A percentile compares a stretch with the other conserved stretches of the same genome.
Conservation (phyloP, 768 basidiomycete genomes). For the Xerocomus brunneocitrinus region DNA sequence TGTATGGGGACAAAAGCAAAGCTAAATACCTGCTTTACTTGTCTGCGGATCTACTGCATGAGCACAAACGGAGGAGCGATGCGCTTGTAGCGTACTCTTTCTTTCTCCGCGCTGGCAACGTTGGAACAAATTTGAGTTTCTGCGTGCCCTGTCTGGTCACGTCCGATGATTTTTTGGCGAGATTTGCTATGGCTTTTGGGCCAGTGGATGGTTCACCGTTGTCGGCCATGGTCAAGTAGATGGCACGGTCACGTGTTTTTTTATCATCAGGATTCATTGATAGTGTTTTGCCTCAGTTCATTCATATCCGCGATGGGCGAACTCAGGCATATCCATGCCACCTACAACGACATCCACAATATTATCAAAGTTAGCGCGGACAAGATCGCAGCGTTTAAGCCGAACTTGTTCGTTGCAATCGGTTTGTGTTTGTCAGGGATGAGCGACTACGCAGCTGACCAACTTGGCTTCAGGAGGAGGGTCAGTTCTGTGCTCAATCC, state of each 20-base stretch:
- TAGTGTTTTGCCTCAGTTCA: neutral
- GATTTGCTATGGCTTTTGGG: conserved; percentile 69
- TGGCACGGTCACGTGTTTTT: conserved; percentile 16
- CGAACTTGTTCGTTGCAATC: conserved; percentile 83
- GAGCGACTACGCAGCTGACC: neutral
- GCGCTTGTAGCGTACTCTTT: conserved; percentile 60
- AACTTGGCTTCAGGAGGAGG: conserved; percentile 59
- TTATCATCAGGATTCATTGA: neutral
- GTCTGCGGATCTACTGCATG: conserved; percentile 37
- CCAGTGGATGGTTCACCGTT: conserved; percentile 15
- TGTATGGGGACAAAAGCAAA: neutral
- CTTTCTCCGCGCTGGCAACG: conserved; percentile 68
- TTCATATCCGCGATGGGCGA: conserved; percentile 27
- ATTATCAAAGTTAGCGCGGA: conserved; percentile 65
- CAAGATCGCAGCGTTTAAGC: conserved; percentile 78
- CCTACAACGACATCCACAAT: conserved; percentile 93
- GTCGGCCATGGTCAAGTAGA: conserved; percentile 14
- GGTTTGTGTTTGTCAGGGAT: conserved; percentile 40
- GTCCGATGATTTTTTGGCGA: conserved; percentile 67
- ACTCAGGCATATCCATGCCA: conserved; percentile 62
- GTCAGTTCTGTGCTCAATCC: conserved; percentile 43
- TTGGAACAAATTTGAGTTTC: conserved; percentile 78
- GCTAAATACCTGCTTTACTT: conserved; percentile 58
- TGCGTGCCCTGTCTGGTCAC: conserved; percentile 70
- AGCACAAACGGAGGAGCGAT: conserved; percentile 1